These are phyloP conservation scores for Backusella luteola DNA, from an alignment of 192 early-diverging fungal genomes.

Conservation along the genomic window DNA sequence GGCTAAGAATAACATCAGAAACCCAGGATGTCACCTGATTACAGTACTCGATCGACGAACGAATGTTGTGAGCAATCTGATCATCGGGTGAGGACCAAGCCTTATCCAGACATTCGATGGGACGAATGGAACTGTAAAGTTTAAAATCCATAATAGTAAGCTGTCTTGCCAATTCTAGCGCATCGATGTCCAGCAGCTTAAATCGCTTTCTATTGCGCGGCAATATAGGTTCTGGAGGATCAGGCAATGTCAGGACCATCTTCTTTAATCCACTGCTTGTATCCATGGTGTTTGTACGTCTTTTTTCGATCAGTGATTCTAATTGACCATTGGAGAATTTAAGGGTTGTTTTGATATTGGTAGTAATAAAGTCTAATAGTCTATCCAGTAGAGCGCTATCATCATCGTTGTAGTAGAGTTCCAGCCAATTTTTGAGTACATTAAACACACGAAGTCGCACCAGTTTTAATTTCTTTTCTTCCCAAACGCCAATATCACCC, in stretches of 20 bases:
- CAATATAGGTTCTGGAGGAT: slow-evolving; percentile 73
- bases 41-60: slow-evolving; percentile 79
- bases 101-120: slow-evolving; percentile 83
- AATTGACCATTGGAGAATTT: slow-evolving; percentile 24
- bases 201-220: slow-evolving; percentile 74
- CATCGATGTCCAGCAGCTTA: slow-evolving; percentile 82
- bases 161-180: slow-evolving; percentile 91
- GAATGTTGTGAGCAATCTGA: slow-evolving; percentile 78
- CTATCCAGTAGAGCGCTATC: slow-evolving; percentile 47
- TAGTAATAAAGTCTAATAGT: slow-evolving; percentile 22
- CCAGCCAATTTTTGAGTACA: slow-evolving; percentile 89
- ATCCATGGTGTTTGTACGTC: slow-evolving; percentile 41
- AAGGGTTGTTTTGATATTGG: slow-evolving; percentile 21
- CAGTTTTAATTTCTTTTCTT: slow-evolving; percentile 80
- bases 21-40: slow-evolving; percentile 88
- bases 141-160: slow-evolving; percentile 86
- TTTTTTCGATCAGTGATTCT: slow-evolving; percentile 24
- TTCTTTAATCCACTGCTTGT: slow-evolving; percentile 52
- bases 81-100: slow-evolving; percentile 73
- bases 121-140: slow-evolving; percentile 76
- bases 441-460: slow-evolving; percentile 90
- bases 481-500: slow-evolving; percentile 75
- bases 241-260: slow-evolving; percentile 57
- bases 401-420: slow-evolving; percentile 78
- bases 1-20: slow-evolving; percentile 73